A percentile compares a stretch with the other conserved stretches of the same genome.
Conservation (phyloP, 164 flowering plant genomes). For the Taxillus chinensis region DNA sequence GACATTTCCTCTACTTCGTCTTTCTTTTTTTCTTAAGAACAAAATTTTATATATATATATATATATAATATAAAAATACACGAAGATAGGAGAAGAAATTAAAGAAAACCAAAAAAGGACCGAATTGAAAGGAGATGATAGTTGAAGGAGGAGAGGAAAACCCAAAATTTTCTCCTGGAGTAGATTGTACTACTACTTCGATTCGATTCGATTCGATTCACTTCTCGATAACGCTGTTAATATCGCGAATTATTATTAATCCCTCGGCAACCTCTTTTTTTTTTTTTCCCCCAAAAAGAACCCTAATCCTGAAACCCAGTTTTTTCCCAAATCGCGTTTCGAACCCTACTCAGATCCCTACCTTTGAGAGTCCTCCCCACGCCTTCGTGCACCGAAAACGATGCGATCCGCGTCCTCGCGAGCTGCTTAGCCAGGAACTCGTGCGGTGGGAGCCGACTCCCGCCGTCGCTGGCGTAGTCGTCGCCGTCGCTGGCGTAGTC, state of each 20-base stretch:
- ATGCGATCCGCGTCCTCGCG: conserved; percentile 48
- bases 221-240: too few species aligned
- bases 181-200: too few species aligned
- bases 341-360: conserved; percentile 51
- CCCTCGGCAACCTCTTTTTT: neutral
- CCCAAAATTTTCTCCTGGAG: too few species aligned
- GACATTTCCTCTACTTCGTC: too few species aligned
- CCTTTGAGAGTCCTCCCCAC: conserved; percentile 65
- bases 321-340: conserved; percentile 67
- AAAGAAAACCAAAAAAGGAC: neutral
- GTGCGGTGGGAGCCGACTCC: conserved; percentile 52
- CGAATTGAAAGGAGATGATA: too few species aligned
- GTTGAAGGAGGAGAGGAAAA: too few species aligned
- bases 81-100: neutral
- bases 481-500: conserved; percentile 19
- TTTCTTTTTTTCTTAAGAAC: too few species aligned
- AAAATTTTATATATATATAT: too few species aligned
- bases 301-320: conserved; percentile 40
- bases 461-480: conserved; percentile 16
- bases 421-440: conserved; percentile 48
- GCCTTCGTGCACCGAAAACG: conserved; percentile 67
- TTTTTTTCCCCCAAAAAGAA: neutral
- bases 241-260: too few species aligned
- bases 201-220: too few species aligned
- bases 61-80: too few species aligned